phyloP scores from a whole-genome alignment of 2,329 filamentous ascomycete genomes.

The Curvularia sp. region DNA sequence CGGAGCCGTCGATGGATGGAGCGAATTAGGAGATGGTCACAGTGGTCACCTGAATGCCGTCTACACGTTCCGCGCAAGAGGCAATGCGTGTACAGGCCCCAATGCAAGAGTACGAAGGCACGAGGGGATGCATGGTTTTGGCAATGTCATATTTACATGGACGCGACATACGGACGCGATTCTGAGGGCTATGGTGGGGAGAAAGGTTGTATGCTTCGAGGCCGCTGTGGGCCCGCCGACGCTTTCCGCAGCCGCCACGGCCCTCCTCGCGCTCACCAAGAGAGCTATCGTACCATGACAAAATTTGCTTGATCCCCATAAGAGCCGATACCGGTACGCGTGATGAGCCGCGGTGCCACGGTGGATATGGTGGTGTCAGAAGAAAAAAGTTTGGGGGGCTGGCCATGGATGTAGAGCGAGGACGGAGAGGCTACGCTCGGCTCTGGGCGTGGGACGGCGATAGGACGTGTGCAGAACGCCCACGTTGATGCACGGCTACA shows the following conservation, averaged over 20 bases:
- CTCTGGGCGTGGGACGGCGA: conserved; percentile 18
- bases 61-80: neutral
- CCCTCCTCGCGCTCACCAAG: conserved; percentile 19
- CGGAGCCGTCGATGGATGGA: neutral
- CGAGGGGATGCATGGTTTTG: neutral
- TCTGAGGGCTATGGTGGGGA: neutral
- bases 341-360: conserved; percentile 10
- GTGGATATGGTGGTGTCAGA: conserved; percentile 21
- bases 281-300: conserved; percentile 11
- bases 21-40: neutral
- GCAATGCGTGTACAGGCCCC: neutral
- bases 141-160: neutral
- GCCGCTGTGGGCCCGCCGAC: conserved; percentile 24
- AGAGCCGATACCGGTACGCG: conserved; percentile 26
- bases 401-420: conserved; percentile 15
- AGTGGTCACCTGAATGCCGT: neutral
- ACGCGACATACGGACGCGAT: neutral
- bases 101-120: neutral
- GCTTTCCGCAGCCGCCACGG: conserved; percentile 28
- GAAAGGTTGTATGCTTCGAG: neutral
- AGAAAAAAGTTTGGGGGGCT: conserved; percentile 12
- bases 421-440: conserved; percentile 30
- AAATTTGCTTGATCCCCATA: conserved; percentile 18
- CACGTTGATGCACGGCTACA: neutral
- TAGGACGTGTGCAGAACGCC: conserved; percentile 9